Evolutionary conservation across 2,329 filamentous ascomycete species (phyloP), one percentile per base, ranked within the genome.

Genomic region (Epichloe hybrida): DNA sequence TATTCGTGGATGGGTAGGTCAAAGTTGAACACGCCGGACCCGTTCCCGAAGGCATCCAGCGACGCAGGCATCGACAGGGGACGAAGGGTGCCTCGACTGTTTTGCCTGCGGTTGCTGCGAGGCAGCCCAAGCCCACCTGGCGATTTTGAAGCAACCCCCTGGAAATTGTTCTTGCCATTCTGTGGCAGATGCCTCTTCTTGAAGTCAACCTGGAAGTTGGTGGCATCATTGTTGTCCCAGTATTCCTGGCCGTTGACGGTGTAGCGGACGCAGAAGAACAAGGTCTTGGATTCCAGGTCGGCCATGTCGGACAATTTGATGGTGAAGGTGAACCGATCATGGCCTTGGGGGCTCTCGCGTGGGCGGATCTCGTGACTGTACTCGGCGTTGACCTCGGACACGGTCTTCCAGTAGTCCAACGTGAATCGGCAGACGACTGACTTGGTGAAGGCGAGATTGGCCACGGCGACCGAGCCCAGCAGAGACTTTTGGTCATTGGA

Each of bases 371-470:
- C 86, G 54, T 86, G 80, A 64, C 83, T 84, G 70, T 80, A 98
- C 60, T 96, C 89, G n/a, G 88, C 91, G 38, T 77, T 76, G 2
- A 97, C 86, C 64, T 98, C 93, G 0, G 93, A 98, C 0, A 90
- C 94, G 0, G 93, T 98, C 75, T 95, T 95, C 93, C 93, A 98
- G 70, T 95, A 93, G 66, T 98, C 93, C 45, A 96, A 77, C 0
- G 93, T 98, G 67, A 98, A 98, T 48, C 93, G 82, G 65, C 88
- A 91, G n/a, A 85, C 81, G 50, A 98, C 88, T 5, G 75, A 68
- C 69, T 98, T 98, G 50, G 90, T 79, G 69, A 95, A 98, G 0
- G 89, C 81, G 42, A 97, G 69, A 67, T 98, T 98, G 63, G 84
- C 82, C 21, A 95, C 90, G 7, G 82, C 86, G 49, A 95, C 78